Evolutionary conservation across 164 flowering plant species (phyloP).

Genomic region (Tetrastigma voinierianum): DNA sequence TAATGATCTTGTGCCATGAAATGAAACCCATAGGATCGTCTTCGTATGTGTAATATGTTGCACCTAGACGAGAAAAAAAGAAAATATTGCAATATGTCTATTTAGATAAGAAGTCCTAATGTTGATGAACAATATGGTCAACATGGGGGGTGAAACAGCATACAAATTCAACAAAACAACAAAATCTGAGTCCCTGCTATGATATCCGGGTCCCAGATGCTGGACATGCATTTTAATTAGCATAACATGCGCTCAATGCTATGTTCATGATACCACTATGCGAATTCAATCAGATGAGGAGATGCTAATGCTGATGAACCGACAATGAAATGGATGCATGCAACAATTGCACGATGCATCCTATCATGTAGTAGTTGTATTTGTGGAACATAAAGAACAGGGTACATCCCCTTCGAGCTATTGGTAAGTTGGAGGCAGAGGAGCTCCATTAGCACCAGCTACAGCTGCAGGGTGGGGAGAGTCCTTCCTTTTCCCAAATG

Average conservation of each 20-base stretch:
- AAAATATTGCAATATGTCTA: constrained; percentile 3
- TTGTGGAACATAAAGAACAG: constrained; percentile 55
- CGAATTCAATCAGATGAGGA: constrained; percentile 48
- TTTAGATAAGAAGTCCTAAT: constrained; percentile 11
- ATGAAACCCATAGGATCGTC: constrained; percentile 16
- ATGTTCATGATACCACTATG: constrained; percentile 41
- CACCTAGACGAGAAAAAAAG: constrained; percentile 4
- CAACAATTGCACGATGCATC: constrained; percentile 82
- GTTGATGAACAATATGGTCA: constrained; percentile 23
- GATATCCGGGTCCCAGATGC: constrained; percentile 19
- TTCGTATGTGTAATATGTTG: constrained; percentile 15
- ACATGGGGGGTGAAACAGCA: constrained; percentile 10
- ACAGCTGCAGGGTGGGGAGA: constrained; percentile 32
- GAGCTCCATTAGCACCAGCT: constrained; percentile 61
- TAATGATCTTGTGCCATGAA: constrained; percentile 21
- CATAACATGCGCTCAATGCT: constrained; percentile 30
- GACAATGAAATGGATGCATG: constrained; percentile 81
- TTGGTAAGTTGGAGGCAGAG: constrained; percentile 49
- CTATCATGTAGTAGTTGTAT: constrained; percentile 52
- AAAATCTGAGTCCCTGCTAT: constrained; percentile 10
- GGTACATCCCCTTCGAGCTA: constrained; percentile 83
- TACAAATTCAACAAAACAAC: constrained; percentile 19
- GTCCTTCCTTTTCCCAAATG: constrained; percentile 96
- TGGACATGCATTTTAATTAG: too few relatives aligned
- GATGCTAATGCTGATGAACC: constrained; percentile 67